These are phyloP conservation scores for Globisporangium mamillatum DNA, from an alignment of 352 stramenopile species.

Conservation along the genomic window DNA sequence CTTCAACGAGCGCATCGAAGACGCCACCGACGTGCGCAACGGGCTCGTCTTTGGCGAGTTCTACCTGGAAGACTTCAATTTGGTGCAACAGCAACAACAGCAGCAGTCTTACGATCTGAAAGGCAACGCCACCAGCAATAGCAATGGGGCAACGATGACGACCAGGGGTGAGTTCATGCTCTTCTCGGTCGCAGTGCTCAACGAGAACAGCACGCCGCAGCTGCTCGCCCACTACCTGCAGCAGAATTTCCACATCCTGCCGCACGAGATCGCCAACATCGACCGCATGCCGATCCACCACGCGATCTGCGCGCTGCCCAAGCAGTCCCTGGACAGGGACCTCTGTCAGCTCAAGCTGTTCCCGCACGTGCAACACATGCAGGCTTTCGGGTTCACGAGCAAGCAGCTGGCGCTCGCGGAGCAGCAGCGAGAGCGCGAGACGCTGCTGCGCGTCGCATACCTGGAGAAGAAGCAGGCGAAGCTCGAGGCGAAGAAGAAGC, in stretches of 20 bases:
- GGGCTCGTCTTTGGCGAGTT: constrained; percentile 67
- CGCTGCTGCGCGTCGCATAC: constrained; percentile 43
- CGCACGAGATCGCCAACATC: constrained; percentile 21
- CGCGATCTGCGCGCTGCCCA: constrained; percentile 28
- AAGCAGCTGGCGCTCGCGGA: constrained; percentile 44
- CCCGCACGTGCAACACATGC: constrained; percentile 53
- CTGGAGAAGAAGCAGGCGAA: constrained; percentile 49
- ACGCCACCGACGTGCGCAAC: constrained; percentile 58
- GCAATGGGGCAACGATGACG: neutral
- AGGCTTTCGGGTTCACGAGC: constrained; percentile 38
- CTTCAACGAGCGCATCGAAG: constrained; percentile 56
- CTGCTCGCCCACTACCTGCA: constrained; percentile 66
- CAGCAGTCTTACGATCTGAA: neutral
- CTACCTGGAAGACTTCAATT: constrained; percentile 65
- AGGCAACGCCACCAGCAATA: neutral
- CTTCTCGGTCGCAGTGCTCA: constrained; percentile 65
- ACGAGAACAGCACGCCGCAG: constrained; percentile 46
- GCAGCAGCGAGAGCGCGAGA: constrained; percentile 46
- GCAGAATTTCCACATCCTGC: constrained; percentile 63
- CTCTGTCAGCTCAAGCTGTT: constrained; percentile 53
- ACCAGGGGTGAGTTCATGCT: constrained; percentile 51
- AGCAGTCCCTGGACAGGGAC: constrained; percentile 37
- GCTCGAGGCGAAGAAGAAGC: constrained; percentile 39
- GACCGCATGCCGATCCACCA: constrained; percentile 32
- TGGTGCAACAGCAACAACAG: constrained; percentile 14